These are phyloP conservation scores for Penicillium sp. DNA, from an alignment of 2,329 filamentous ascomycete species.

Conservation along the genomic window DNA sequence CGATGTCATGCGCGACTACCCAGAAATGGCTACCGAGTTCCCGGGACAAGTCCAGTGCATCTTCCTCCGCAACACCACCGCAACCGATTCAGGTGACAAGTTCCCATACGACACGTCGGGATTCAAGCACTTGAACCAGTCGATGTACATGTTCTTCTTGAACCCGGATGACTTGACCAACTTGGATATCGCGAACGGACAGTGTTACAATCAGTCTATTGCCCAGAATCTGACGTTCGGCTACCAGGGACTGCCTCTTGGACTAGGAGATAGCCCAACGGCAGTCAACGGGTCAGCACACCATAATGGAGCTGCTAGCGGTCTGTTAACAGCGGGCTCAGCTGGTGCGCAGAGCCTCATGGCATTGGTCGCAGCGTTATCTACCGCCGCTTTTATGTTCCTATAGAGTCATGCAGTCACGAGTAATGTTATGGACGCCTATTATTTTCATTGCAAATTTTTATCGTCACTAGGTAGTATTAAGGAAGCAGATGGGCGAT, in stretches of 20 bases:
- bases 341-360: not conserved
- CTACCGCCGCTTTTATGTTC: not conserved
- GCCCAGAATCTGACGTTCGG: slow-evolving; percentile 71
- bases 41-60: slow-evolving; percentile 75
- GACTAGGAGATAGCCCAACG: slow-evolving; percentile 1
- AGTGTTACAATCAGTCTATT: slow-evolving; percentile 65
- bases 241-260: slow-evolving; percentile 52
- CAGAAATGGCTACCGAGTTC: slow-evolving; percentile 61
- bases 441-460: not conserved
- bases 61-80: slow-evolving; percentile 69
- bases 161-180: slow-evolving; percentile 66
- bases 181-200: slow-evolving; percentile 65
- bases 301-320: slow-evolving; percentile 15
- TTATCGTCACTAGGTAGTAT: too few relatives aligned
- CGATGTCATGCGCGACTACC: slow-evolving; percentile 67
- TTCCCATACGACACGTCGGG: slow-evolving; percentile 75
- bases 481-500: too few relatives aligned
- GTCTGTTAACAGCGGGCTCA: not conserved
- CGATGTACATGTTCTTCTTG: slow-evolving; percentile 76
- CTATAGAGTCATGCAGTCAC: not conserved
- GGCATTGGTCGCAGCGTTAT: not conserved
- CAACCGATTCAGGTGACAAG: slow-evolving; percentile 64
- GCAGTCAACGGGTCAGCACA: slow-evolving; percentile 1
- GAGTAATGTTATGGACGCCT: not conserved
- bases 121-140: slow-evolving; percentile 65